These are phyloP conservation scores for Metarhizium album DNA, from an alignment of 2,329 filamentous ascomycete genomes.

Conservation along the genomic window DNA sequence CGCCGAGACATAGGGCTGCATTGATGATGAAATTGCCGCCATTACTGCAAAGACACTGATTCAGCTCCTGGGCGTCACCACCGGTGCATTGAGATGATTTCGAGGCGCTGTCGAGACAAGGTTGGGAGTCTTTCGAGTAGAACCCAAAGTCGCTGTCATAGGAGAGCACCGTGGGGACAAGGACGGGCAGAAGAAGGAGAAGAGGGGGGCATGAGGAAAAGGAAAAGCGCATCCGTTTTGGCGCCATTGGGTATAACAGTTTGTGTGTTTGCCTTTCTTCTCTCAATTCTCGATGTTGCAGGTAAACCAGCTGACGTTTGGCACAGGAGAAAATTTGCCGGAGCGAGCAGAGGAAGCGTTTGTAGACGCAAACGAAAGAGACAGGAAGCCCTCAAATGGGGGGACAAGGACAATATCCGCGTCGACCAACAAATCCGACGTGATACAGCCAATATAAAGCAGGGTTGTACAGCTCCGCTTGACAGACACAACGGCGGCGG, in stretches of 20 bases:
- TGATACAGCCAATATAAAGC: neutral
- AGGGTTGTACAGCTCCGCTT: neutral
- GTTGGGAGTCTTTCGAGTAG: conserved; percentile 21
- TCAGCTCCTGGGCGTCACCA: conserved; percentile 27
- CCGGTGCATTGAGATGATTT: conserved; percentile 29
- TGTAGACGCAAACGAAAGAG: neutral
- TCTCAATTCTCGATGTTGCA: neutral
- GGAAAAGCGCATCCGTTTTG: conserved; percentile 10
- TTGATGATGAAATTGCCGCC: conserved; percentile 36
- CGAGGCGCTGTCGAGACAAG: conserved; percentile 33
- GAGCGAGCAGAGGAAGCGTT: neutral
- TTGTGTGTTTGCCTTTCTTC: neutral
- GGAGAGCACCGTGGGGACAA: conserved; percentile 14
- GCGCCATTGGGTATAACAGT: too few relatives aligned
- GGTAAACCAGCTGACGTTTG: neutral
- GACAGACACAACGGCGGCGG: too few relatives aligned
- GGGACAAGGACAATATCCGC: neutral
- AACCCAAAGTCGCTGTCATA: conserved; percentile 23
- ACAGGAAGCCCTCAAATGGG: neutral
- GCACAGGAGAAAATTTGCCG: neutral
- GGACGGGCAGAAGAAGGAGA: conserved; percentile 17
- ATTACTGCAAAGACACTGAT: conserved; percentile 40
- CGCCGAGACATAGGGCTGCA: conserved; percentile 35
- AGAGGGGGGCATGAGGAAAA: conserved; percentile 21
- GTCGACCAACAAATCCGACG: neutral